A percentile compares a stretch with the other conserved stretches of the same genome.
Conservation (phyloP, 208 protist genomes). For the Trypanosoma melophagium region DNA sequence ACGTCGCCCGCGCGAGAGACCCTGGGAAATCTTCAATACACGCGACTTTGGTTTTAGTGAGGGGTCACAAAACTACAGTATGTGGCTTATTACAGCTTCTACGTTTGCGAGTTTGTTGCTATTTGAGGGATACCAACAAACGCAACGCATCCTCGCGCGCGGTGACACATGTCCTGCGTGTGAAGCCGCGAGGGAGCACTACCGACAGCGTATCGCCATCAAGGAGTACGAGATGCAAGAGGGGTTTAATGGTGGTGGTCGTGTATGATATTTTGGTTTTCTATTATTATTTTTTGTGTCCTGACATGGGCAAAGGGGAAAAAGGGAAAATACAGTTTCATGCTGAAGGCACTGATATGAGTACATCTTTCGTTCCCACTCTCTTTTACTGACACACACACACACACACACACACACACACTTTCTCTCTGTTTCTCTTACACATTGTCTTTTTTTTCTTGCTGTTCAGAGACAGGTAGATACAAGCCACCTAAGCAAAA, state of each 20-base stretch:
- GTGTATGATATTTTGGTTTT: conserved; percentile 4
- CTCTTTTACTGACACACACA: too few relatives aligned
- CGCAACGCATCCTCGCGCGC: conserved; percentile 52
- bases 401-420: too few relatives aligned
- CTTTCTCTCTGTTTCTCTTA: background rate
- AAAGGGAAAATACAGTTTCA: background rate
- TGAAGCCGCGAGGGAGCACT: conserved; percentile 79
- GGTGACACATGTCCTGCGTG: conserved; percentile 86
- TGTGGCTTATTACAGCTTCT: conserved; percentile 64
- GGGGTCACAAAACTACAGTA: conserved; percentile 84
- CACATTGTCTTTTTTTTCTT: background rate
- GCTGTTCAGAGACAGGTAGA: background rate
- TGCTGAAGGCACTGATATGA: too few relatives aligned
- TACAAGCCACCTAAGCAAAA: background rate
- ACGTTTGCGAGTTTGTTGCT: conserved; percentile 38
- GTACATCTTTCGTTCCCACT: too few relatives aligned
- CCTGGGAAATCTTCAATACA: conserved; percentile 89
- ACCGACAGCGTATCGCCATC: conserved; percentile 62
- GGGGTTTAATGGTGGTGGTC: background rate
- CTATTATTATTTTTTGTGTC: conserved; percentile 10
- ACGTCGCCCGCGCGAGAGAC: conserved; percentile 79
- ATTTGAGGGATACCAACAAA: conserved; percentile 77
- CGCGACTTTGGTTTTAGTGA: conserved; percentile 86
- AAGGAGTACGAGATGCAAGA: conserved; percentile 59
- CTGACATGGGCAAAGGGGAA: background rate